Evolutionary conservation across 805 yeast genomes (phyloP).

Genomic region (Metschnikowia santaceciliae): DNA sequence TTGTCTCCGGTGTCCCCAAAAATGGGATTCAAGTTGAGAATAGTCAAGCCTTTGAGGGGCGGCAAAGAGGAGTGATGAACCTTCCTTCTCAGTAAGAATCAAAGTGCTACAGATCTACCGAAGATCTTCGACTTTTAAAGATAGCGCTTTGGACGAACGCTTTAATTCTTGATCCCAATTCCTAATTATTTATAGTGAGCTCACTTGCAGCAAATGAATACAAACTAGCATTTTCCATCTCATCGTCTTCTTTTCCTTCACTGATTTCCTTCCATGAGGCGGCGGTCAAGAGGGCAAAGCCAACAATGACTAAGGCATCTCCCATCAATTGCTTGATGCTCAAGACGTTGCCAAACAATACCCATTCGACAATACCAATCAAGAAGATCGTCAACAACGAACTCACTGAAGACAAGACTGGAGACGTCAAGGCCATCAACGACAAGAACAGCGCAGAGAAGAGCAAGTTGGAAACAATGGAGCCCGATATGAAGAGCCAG

Average conservation of each 20-base stretch:
- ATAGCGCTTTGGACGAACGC: neutral
- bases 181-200: slow-evolving; percentile 11
- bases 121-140: too few relatives aligned
- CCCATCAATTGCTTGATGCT: slow-evolving; percentile 60
- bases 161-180: slow-evolving; percentile 1
- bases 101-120: neutral
- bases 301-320: slow-evolving; percentile 62
- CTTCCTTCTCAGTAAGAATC: neutral
- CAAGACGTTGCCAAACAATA: slow-evolving; percentile 56
- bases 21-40: slow-evolving; percentile 52
- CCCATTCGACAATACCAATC: slow-evolving; percentile 76
- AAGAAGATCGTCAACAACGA: slow-evolving; percentile 72
- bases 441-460: slow-evolving; percentile 73
- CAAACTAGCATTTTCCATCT: slow-evolving; percentile 38
- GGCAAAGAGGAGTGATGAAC: slow-evolving; percentile 24
- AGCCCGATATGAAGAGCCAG: slow-evolving; percentile 46
- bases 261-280: slow-evolving; percentile 66
- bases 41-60: slow-evolving; percentile 61
- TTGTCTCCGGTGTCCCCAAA: slow-evolving; percentile 27
- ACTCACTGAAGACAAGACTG: slow-evolving; percentile 67
- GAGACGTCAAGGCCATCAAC: slow-evolving; percentile 79
- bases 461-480: slow-evolving; percentile 58
- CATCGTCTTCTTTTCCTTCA: slow-evolving; percentile 45
- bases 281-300: slow-evolving; percentile 61
- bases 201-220: slow-evolving; percentile 40